Base-by-base conservation (phyloP, 2,329 filamentous ascomycete species). In the Phialemoniopsis sp. region DNA sequence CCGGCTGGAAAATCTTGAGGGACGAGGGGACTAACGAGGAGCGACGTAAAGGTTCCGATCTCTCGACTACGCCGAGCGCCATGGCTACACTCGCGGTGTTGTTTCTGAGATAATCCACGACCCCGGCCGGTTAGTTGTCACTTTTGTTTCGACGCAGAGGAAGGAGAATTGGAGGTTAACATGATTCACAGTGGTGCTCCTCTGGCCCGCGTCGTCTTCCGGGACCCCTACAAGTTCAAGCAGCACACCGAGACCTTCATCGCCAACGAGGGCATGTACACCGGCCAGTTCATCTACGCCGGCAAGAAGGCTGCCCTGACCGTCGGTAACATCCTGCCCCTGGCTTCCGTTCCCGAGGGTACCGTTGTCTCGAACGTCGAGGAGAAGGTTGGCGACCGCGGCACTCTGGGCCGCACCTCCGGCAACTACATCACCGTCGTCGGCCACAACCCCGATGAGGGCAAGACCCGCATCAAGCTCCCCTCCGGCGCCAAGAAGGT, bases 261-360 rank as follows among this genome's bases (percentile, higher is more conserved):
- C 67, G 93, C 93, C 74, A 98, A 97, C 78, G 93, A 97, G 81
- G 93, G 93, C 78, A 96, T 97, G 90, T 98, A 97, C 88, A 96
- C 93, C 56, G 93, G 93, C 69, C 93, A 98, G 76, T 98, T 98
- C 82, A 89, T 98, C 85, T 98, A 98, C 76, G 93, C 91, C 67
- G 93, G 93, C 69, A 98, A 98, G 89, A 93, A 95, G 77, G 93
- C 93, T 62, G 79, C 85, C 55, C 82, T 98, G 65, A 97, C 87
- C 64, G 85, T 98, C 71, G 93, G 93, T 72, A 98, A 98, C 82
- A 75, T 98, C 67, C 88, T 98, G 50, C 93, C 93, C 54, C 83
- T 98, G 58, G 81, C 82, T 66, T 89, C 87, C 66, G 87, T 97
- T 68, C 93, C 93, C 56, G 93, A 98, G 81, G 93, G 93, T 89